phyloP scores from a whole-genome alignment of 139 green algal genomes.

The Limnomonas spitsbergensis region DNA sequence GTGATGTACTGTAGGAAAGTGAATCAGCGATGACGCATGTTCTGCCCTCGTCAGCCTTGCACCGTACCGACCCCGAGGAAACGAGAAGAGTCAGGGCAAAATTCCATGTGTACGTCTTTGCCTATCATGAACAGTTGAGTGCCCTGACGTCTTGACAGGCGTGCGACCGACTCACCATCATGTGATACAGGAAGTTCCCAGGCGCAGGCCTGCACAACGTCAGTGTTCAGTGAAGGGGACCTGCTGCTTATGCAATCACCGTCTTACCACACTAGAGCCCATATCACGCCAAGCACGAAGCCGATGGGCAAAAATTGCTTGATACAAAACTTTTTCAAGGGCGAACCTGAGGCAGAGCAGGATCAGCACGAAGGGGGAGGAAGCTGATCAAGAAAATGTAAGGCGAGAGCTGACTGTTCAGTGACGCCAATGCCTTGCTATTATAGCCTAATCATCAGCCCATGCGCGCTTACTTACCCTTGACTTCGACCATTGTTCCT shows the following conservation, averaged over 20 bases:
- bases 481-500: background rate
- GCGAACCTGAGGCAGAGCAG: background rate
- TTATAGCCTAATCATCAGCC: background rate
- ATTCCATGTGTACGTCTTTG: too few species aligned
- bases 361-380: too few species aligned
- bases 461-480: background rate
- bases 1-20: too few species aligned
- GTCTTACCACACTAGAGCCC: background rate
- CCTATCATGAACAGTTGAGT: too few species aligned
- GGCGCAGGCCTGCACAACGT: background rate
- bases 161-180: background rate
- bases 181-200: background rate
- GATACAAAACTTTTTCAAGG: constrained; percentile 42
- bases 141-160: too few species aligned
- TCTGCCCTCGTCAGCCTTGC: too few species aligned
- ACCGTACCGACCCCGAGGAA: too few species aligned
- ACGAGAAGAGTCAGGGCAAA: too few species aligned
- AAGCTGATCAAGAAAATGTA: constrained; percentile 3
- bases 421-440: too few species aligned
- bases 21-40: too few species aligned
- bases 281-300: constrained; percentile 11
- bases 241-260: background rate
- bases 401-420: too few species aligned
- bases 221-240: background rate
- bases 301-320: constrained; percentile 57